These are phyloP conservation scores for Phytopythium helicoides DNA, from an alignment of 352 stramenopile genomes.

Conservation along the genomic window DNA sequence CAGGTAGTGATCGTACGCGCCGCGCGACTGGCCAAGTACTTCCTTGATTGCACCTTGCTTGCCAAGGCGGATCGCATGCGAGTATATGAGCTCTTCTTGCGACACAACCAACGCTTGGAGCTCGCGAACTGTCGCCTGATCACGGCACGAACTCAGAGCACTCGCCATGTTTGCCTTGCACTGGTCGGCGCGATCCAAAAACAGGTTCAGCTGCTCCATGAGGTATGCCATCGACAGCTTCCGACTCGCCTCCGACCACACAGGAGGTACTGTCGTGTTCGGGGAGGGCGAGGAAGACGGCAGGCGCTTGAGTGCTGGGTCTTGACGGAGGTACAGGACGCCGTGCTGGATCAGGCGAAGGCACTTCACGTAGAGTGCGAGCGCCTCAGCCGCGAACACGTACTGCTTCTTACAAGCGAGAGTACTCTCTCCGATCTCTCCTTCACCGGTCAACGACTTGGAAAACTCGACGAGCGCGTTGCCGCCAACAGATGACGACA, in stretches of 20 bases:
- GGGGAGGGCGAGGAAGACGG: slow-evolving; percentile 12
- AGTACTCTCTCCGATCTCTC: slow-evolving; percentile 31
- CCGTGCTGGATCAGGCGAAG: slow-evolving; percentile 62
- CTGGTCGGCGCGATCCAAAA: slow-evolving; percentile 61
- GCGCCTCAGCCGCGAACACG: slow-evolving; percentile 51
- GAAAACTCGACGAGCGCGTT: slow-evolving; percentile 23
- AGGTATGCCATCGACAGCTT: slow-evolving; percentile 63
- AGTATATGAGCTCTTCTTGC: slow-evolving; percentile 61
- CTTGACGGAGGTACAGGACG: slow-evolving; percentile 59
- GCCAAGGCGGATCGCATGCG: slow-evolving; percentile 56
- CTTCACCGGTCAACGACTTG: slow-evolving; percentile 18
- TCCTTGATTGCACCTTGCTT: slow-evolving; percentile 67
- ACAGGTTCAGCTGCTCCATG: slow-evolving; percentile 57
- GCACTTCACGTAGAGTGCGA: slow-evolving; percentile 72
- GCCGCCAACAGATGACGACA: slow-evolving; percentile 26
- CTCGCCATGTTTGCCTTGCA: slow-evolving; percentile 50
- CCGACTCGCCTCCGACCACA: slow-evolving; percentile 46
- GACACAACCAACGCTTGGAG: slow-evolving; percentile 30
- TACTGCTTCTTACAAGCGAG: slow-evolving; percentile 44
- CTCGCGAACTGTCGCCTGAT: slow-evolving; percentile 5
- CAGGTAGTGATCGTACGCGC: slow-evolving; percentile 58
- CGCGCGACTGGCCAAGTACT: slow-evolving; percentile 56
- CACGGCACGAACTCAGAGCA: slow-evolving; percentile 13
- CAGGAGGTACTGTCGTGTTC: slow-evolving; percentile 3
- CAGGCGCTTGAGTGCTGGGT: slow-evolving; percentile 25